Base-by-base conservation (phyloP, 176 grass and related monocot species). In the Themeda triandra region DNA sequence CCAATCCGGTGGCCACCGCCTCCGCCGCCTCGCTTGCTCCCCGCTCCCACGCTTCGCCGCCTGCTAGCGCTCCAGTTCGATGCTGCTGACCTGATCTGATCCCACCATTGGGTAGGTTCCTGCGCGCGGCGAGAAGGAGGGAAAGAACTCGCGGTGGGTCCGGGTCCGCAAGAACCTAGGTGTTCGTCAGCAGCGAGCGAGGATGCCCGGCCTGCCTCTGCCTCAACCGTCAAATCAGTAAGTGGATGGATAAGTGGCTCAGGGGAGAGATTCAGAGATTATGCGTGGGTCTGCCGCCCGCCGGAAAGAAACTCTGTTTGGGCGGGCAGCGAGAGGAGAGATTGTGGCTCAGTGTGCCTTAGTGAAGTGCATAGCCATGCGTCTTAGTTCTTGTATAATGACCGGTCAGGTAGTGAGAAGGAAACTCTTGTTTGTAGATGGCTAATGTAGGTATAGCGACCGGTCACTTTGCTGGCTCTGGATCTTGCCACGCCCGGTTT, bases 121-220 rank as follows among this genome's bases (percentile, higher is more conserved):
- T 28, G 19, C 21, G 63, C 7, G 8, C 17, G 78, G 64, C 35
- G 46, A 67, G 28, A 33, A 5, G 42, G 51, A n/a, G n/a, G n/a
- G n/a, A n/a, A n/a, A n/a, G n/a, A n/a, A n/a, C 17, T 69, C 23
- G 13, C 37, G 7, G 13, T 45, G 78, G 64, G 21, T 39, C 14
- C n/a, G 10, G 71, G 46, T 19, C 19, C n/a, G n/a, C 82, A 30
- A 63, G n/a, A 9, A 33, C 45, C n/a, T 37, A 84, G 66, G 66
- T 19, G 76, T 12, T 86, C 37, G 12, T 45, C 54, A 59, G 33
- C 75, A 18, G 28, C 44, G 60, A 18, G 28, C 44, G 60, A 84
- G 58, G 81, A 84, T 88, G 87, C 87, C 81, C 13, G 87, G 87
- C 21, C 76, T 74, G 40, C 81, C 87, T 41, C 76, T 88, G 23